These are phyloP conservation scores for Aspergillus awamori DNA, from an alignment of 2,329 filamentous ascomycete genomes.

Conservation along the genomic window DNA sequence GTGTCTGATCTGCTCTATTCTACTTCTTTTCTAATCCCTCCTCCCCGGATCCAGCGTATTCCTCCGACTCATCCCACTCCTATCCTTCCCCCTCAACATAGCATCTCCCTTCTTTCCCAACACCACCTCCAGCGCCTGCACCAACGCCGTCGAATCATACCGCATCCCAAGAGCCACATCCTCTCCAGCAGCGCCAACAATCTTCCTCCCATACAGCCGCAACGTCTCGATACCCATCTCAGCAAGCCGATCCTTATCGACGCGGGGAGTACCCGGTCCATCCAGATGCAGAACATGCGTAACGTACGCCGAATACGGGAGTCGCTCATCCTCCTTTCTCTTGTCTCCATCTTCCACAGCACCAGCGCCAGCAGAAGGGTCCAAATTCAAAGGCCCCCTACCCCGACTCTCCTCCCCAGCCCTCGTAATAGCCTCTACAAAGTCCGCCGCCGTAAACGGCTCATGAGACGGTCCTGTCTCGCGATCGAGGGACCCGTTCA, in stretches of 20 bases:
- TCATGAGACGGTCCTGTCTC: conserved; percentile 73
- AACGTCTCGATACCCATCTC: conserved; percentile 75
- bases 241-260: conserved; percentile 67
- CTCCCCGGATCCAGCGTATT: conserved; percentile 57
- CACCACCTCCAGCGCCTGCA: conserved; percentile 75
- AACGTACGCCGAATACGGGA: conserved; percentile 69
- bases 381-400: conserved; percentile 25
- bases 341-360: neutral
- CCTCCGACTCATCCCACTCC: conserved; percentile 54
- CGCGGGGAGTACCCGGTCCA: conserved; percentile 67
- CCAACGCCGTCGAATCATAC: conserved; percentile 76
- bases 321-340: conserved; percentile 13
- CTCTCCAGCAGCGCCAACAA: conserved; percentile 34
- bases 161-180: conserved; percentile 59
- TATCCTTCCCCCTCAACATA: conserved; percentile 44
- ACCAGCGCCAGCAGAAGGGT: neutral
- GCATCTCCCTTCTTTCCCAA: conserved; percentile 66
- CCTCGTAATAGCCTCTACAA: conserved; percentile 75
- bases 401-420: conserved; percentile 72
- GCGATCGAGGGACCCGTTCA: conserved; percentile 82
- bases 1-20: neutral
- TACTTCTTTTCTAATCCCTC: conserved; percentile 30
- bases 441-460: conserved; percentile 76
- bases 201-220: conserved; percentile 71
- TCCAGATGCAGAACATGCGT: conserved; percentile 84